phyloP scores from a whole-genome alignment of 495 filamentous ascomycete species.

The Penicillium salamii region DNA sequence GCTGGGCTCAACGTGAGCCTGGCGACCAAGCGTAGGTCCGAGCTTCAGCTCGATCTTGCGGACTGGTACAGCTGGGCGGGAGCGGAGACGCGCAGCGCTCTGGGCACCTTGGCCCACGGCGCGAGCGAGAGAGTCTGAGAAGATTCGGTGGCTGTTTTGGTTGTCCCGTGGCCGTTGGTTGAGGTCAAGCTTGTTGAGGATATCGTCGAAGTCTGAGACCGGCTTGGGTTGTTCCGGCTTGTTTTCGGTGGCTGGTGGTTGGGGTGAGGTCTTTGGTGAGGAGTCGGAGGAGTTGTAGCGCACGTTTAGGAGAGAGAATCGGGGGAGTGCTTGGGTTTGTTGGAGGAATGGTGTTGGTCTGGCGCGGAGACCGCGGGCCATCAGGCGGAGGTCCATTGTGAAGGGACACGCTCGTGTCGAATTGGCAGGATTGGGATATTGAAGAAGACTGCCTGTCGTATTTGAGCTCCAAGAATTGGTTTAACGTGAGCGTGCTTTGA shows the following conservation, averaged over 20 bases:
- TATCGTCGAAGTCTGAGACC: conserved; percentile 33
- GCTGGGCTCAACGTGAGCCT: conserved; percentile 37
- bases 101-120: conserved; percentile 14
- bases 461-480: neutral
- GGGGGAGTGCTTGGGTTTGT: conserved; percentile 14
- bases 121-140: conserved; percentile 21
- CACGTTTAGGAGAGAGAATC: conserved; percentile 16
- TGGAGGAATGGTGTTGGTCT: conserved; percentile 29
- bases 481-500: neutral
- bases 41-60: conserved; percentile 37
- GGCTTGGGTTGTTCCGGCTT: conserved; percentile 1
- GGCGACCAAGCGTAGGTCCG: conserved; percentile 40
- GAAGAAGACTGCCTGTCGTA: neutral
- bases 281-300: conserved; percentile 27
- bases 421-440: neutral
- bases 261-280: neutral
- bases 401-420: neutral
- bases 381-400: conserved; percentile 36
- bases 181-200: conserved; percentile 30
- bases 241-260: conserved; percentile 5
- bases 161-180: conserved; percentile 3
- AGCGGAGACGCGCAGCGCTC: neutral
- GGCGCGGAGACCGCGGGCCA: conserved; percentile 36
- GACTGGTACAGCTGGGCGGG: conserved; percentile 3
- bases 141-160: conserved; percentile 5